Percentiles rank a stretch among this genome's conserved stretches.
Conservation (phyloP, 805 yeast species). For the Candida stauntonica region DNA sequence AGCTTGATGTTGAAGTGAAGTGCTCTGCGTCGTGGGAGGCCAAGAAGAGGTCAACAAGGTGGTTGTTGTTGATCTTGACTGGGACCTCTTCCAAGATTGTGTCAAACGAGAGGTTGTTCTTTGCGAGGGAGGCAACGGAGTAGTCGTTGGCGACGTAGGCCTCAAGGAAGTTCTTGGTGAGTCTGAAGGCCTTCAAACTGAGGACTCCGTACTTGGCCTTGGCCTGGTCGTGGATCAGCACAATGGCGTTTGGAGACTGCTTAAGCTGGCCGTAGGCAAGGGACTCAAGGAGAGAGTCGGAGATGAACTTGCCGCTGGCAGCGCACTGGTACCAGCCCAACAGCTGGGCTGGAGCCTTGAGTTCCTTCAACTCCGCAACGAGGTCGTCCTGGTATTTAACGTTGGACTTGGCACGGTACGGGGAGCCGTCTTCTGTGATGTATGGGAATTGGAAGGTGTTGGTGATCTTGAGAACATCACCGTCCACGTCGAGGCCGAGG, state of each 20-base stretch:
- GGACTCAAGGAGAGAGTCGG: slow-evolving; percentile 62
- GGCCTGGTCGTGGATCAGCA: slow-evolving; percentile 68
- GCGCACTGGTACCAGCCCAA: slow-evolving; percentile 82
- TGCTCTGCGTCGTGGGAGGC: slow-evolving; percentile 27
- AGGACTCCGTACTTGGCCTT: slow-evolving; percentile 59
- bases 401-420: slow-evolving; percentile 58
- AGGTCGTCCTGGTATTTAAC: slow-evolving; percentile 65
- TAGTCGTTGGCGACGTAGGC: slow-evolving; percentile 50
- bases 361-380: slow-evolving; percentile 53
- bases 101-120: slow-evolving; percentile 54
- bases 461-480: slow-evolving; percentile 41
- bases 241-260: slow-evolving; percentile 46
- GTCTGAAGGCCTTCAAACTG: slow-evolving; percentile 63
- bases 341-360: slow-evolving; percentile 63
- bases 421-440: slow-evolving; percentile 53
- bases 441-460: slow-evolving; percentile 67
- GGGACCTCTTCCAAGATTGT: slow-evolving; percentile 72
- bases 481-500: slow-evolving; percentile 65
- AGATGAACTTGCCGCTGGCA: slow-evolving; percentile 63
- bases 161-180: slow-evolving; percentile 56
- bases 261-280: slow-evolving; percentile 60
- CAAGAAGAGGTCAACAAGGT: slow-evolving; percentile 55
- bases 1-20: slow-evolving; percentile 19
- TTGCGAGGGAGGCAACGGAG: slow-evolving; percentile 58
- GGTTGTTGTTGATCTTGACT: slow-evolving; percentile 60